These are phyloP conservation scores for Cercospora sp. DNA, from an alignment of 2,329 filamentous ascomycete genomes.

Conservation along the genomic window DNA sequence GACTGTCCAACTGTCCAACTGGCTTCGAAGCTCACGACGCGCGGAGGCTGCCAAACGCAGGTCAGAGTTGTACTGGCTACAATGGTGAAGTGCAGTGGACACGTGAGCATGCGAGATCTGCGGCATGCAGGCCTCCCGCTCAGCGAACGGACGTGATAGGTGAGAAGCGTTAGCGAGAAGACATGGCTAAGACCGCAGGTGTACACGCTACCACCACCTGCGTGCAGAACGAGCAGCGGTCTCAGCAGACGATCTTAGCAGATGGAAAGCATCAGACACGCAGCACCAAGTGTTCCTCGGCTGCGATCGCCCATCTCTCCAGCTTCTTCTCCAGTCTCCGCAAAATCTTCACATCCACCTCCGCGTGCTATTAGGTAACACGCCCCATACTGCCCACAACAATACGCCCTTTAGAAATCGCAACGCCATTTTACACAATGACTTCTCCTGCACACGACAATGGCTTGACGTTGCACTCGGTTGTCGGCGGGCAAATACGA, in stretches of 20 bases:
- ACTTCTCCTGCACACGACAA: constrained; percentile 2
- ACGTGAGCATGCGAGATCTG: constrained; percentile 3
- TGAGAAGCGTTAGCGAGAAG: background rate
- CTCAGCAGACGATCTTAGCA: background rate
- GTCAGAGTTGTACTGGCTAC: background rate
- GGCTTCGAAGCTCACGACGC: background rate
- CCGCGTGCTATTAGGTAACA: constrained; percentile 10
- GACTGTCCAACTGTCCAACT: background rate
- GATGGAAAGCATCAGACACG: background rate
- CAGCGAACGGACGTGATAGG: background rate
- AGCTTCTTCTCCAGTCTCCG: constrained; percentile 52
- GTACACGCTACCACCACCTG: background rate
- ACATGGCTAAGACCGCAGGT: constrained; percentile 3
- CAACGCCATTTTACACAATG: background rate
- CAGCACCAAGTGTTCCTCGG: background rate
- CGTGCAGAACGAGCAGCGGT: background rate
- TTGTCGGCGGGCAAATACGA: constrained; percentile 14
- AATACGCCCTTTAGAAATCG: background rate
- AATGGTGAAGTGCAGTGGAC: constrained; percentile 2
- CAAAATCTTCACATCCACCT: constrained; percentile 9
- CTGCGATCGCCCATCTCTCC: constrained; percentile 12
- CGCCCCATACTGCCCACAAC: constrained; percentile 32
- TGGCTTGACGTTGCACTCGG: constrained; percentile 14
- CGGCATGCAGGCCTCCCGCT: constrained; percentile 1
- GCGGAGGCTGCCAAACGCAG: background rate